Evolutionary conservation across 1,284 basidiomycete species (phyloP).

Genomic region (Amylostereum areolatum): DNA sequence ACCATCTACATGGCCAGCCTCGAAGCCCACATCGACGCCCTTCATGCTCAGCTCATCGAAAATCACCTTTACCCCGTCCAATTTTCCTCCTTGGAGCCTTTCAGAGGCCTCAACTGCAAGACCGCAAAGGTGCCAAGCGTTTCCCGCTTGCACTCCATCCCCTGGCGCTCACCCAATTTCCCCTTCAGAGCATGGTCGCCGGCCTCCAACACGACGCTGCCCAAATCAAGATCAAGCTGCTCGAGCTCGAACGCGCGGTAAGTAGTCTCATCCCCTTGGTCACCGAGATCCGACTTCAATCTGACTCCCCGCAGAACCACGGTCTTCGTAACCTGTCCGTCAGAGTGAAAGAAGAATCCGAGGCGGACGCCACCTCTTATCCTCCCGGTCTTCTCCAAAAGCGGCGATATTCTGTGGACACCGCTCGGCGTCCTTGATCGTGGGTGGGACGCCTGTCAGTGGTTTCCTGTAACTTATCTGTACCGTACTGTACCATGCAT

Average conservation of each 20-base stretch:
- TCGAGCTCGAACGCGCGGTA: conserved; percentile 64
- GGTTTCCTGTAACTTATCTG: too few species aligned
- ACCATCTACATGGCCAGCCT: conserved; percentile 56
- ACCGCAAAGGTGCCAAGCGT: conserved; percentile 58
- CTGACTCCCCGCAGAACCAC: conserved; percentile 9
- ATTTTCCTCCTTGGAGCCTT: conserved; percentile 45
- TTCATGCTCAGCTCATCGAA: conserved; percentile 46
- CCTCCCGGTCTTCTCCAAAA: too few species aligned
- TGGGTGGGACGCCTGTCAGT: too few species aligned
- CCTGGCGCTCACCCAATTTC: neutral
- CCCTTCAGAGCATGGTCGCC: conserved; percentile 59
- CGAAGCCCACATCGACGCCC: conserved; percentile 54
- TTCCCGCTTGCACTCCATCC: neutral
- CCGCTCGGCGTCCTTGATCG: too few species aligned
- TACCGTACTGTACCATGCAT: too few species aligned
- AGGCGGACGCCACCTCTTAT: too few species aligned
- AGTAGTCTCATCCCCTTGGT: conserved; percentile 14
- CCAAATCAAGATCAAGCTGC: conserved; percentile 49
- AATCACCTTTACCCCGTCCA: conserved; percentile 50
- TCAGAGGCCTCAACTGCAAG: conserved; percentile 61
- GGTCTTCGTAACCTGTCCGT: conserved; percentile 8
- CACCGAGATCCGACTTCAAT: neutral
- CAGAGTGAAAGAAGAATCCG: too few species aligned
- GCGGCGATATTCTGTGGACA: too few species aligned
- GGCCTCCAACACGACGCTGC: conserved; percentile 60